Percentiles rank a stretch among this genome's conserved stretches.
Evolutionary conservation across 1,139 yeast genomes (phyloP).

Genomic region (Taiozyma sp.): DNA sequence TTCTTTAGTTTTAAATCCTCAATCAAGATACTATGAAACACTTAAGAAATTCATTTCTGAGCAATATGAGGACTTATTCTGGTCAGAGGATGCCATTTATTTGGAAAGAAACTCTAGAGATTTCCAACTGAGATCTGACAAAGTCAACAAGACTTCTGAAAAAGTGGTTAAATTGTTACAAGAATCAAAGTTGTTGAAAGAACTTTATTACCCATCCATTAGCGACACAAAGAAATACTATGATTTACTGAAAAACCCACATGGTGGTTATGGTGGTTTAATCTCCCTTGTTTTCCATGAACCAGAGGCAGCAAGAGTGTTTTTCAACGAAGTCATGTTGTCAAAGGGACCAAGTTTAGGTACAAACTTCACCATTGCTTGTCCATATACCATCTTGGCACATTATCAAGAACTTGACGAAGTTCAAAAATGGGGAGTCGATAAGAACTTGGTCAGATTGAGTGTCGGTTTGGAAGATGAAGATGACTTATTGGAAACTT

Average conservation of each 20-base stretch:
- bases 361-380: conserved; percentile 85
- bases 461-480: conserved; percentile 78
- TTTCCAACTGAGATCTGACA: conserved; percentile 61
- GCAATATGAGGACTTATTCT: conserved; percentile 64
- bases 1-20: conserved; percentile 71
- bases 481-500: conserved; percentile 40
- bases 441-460: conserved; percentile 69
- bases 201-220: conserved; percentile 65
- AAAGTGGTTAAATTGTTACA: conserved; percentile 36
- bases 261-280: conserved; percentile 93
- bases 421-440: conserved; percentile 82
- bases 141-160: conserved; percentile 63
- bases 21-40: conserved; percentile 43
- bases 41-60: conserved; percentile 50
- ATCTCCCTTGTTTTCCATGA: conserved; percentile 70
- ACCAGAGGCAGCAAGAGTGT: conserved; percentile 59
- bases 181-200: conserved; percentile 40
- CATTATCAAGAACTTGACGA: conserved; percentile 83
- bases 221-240: conserved; percentile 51
- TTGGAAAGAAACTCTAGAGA: conserved; percentile 92
- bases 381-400: conserved; percentile 88
- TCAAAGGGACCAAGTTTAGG: conserved; percentile 96
- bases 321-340: conserved; percentile 68
- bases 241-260: conserved; percentile 58
- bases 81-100: conserved; percentile 94